Evolutionary conservation across 2,329 filamentous ascomycete genomes (phyloP), one percentile per base, ranked within the genome.

Genomic region (Penicillium janthinellum): DNA sequence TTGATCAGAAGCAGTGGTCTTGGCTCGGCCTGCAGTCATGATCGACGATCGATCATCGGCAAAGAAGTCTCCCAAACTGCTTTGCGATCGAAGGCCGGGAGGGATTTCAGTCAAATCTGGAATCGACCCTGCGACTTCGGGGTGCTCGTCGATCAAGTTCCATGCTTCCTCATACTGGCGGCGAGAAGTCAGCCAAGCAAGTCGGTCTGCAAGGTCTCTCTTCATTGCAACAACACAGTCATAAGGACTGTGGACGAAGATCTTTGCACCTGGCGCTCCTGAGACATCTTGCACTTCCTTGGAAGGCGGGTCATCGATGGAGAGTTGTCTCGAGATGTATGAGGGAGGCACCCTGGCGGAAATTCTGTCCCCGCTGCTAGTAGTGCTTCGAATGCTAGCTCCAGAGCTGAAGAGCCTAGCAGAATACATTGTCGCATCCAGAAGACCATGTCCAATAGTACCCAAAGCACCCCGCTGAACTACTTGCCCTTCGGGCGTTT

Each of bases 161-260:
- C 94, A 99, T 1, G 93, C 92, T 67, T 91, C 85, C 69, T 91
- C 86, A 70, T 94, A 96, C 62, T 89, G 88, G 54, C 90, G 85
- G 62, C 89, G 91, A 59, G 94, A 90, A 31, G 96, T 74, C 14
- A 98, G 81, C 94, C 94, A 99, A 7, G 83, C 81, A 22, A 98
- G 80, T 70, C 96, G 92, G 75, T 99, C 95, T 3, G 87, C 82
- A 15, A 96, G 82, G 70, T 96, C 93, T 66, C 95, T 84, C 72
- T 93, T 93, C 2, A 95, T 91, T 0, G 92, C 91, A 56, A 97
- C 80, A n/a, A 98, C 89, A 69, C 93, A 98, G 76, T 99, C 95
- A 71, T 96, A 99, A 0, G 95, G 95, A 68, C 92, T 97, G 70
- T 96, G 92, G 42, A 99, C 91, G 73, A 97, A 97, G 15, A 99